Base-by-base conservation (phyloP, 176 grass and related monocot genomes). In the Avena eriantha region DNA sequence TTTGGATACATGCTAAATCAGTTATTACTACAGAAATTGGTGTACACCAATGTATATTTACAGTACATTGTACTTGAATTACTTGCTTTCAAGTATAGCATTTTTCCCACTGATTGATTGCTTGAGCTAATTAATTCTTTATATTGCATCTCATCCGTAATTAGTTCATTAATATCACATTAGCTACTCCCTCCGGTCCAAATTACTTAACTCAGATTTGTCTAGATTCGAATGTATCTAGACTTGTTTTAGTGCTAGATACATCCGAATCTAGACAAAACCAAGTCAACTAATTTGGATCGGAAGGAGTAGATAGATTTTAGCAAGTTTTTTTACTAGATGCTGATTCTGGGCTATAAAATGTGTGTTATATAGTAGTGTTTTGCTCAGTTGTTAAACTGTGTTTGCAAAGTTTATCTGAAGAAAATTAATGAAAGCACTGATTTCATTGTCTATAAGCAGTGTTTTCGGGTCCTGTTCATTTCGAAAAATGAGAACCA, bases 391-490 rank as follows among this genome's bases (percentile, higher is more conserved):
- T 74, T 63, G 29, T 13, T 48, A 31, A 61, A 60, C 18, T 35
- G 60, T 47, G 18, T 24, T 53, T 69, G 11, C 76, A 19, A 58
- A 58, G 14, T 73, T 79, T 50, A 49, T 90, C 29, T 24, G 29
- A 3, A 76, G 35, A 48, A 83, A 81, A 18, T 73, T 48, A 31
- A 29, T 31, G 4, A 51, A 87, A 77, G 46, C 64, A 66, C 77
- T 68, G 18, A 4, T 80, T 88, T 76, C 16, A 36, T 68, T 73
- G 11, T 84, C 24, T 86, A 45, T 84, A 33, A 55, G 58, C 90
- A 95, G 95, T 67, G 63, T 16, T 61, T 72, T 83, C 79, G 90
- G 89, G 84, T 74, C 81, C 17, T 92, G 89, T 82, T 80, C 53
- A 41, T 95, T 89, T 68, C 41, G 49, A 78, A 84, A 63, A 63